These are phyloP conservation scores for Penicillium paxilli DNA, from an alignment of 495 filamentous ascomycete species.

Conservation along the genomic window DNA sequence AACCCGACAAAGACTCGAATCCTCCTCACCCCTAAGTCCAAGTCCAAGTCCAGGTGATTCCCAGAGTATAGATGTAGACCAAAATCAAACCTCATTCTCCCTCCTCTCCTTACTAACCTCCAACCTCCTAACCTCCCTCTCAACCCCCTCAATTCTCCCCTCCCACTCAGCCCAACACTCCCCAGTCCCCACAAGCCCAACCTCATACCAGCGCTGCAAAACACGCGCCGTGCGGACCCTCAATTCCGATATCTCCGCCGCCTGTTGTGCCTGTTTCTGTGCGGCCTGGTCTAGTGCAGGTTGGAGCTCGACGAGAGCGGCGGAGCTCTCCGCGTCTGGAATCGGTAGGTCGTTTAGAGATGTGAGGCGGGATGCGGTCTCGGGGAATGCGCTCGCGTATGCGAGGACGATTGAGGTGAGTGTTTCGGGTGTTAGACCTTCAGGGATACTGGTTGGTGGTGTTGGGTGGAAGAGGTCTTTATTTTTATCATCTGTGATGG, in stretches of 20 bases:
- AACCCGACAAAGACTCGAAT: background rate
- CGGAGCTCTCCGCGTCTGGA: slow-evolving; percentile 66
- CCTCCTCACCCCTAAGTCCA: background rate
- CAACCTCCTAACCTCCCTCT: slow-evolving; percentile 60
- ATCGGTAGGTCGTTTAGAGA: slow-evolving; percentile 76
- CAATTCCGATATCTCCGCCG: slow-evolving; percentile 68
- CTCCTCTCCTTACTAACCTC: slow-evolving; percentile 49
- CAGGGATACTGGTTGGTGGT: slow-evolving; percentile 35
- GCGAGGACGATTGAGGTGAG: slow-evolving; percentile 70
- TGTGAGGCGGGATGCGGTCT: slow-evolving; percentile 76
- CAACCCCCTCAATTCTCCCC: slow-evolving; percentile 63
- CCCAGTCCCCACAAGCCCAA: slow-evolving; percentile 65
- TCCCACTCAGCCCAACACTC: slow-evolving; percentile 77
- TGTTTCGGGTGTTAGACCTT: slow-evolving; percentile 43
- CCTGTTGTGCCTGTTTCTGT: slow-evolving; percentile 67
- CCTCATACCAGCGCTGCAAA: slow-evolving; percentile 81
- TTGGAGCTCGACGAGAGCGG: slow-evolving; percentile 64
- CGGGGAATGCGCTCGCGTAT: slow-evolving; percentile 70
- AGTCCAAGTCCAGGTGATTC: too few species aligned
- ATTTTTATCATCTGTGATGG: slow-evolving; percentile 56
- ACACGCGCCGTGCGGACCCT: slow-evolving; percentile 68
- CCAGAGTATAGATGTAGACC: background rate
- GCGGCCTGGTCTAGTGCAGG: slow-evolving; percentile 71
- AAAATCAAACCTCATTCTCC: slow-evolving; percentile 37
- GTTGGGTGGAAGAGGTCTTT: slow-evolving; percentile 58